Conservation (phyloP, 352 stramenopile species). For the Pythium oligandrum region DNA sequence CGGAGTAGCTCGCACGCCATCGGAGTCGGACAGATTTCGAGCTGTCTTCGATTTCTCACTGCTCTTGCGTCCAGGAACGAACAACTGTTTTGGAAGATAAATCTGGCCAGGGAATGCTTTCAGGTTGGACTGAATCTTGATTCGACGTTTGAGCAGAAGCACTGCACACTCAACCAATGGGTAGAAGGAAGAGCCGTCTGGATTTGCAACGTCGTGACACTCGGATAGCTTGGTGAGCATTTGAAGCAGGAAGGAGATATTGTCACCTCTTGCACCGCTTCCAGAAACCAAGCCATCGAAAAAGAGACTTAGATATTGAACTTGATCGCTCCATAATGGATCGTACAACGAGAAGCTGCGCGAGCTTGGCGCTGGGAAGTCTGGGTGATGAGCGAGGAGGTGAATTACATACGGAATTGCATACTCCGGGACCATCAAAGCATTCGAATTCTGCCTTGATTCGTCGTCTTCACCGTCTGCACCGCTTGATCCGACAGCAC, state of each 20-base stretch:
- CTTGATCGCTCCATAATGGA: conserved; percentile 45
- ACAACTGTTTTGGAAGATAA: conserved; percentile 76
- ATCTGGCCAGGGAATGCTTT: conserved; percentile 81
- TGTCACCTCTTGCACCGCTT: conserved; percentile 53
- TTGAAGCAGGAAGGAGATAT: conserved; percentile 83
- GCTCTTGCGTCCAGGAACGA: conserved; percentile 12
- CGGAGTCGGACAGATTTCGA: no score
- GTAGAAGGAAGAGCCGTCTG: conserved; percentile 45
- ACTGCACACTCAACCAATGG: conserved; percentile 56
- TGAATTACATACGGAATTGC: conserved; percentile 78
- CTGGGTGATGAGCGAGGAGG: conserved; percentile 70
- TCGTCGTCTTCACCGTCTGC: conserved; percentile 15
- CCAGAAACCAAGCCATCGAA: conserved; percentile 61
- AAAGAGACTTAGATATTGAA: conserved; percentile 64
- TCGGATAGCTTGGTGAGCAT: conserved; percentile 72
- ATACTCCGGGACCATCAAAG: conserved; percentile 83
- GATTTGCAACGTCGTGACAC: conserved; percentile 54
- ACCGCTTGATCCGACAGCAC: conserved; percentile 3
- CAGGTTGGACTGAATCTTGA: conserved; percentile 82
- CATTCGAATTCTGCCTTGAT: conserved; percentile 22
- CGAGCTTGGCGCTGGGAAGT: conserved; percentile 42
- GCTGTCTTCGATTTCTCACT: no score
- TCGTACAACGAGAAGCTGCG: conserved; percentile 28
- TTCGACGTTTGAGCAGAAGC: conserved; percentile 68
- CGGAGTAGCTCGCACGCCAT: neutral